Evolutionary conservation across 2,329 filamentous ascomycete species (phyloP).

Genomic region (Neonectria hederae): DNA sequence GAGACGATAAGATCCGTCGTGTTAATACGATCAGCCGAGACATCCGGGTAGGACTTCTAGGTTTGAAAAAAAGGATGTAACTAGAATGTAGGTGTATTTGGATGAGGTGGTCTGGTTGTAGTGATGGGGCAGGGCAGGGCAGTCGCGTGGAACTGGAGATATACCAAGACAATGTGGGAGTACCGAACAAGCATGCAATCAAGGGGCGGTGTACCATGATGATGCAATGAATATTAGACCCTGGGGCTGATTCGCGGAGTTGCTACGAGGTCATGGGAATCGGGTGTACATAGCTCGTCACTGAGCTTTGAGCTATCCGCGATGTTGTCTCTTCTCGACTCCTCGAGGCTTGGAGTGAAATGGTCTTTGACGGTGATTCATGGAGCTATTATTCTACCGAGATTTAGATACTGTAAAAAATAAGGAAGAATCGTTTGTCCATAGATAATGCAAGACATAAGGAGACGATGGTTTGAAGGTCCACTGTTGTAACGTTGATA

Average conservation of each 20-base stretch:
- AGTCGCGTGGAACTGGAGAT: constrained; percentile 6
- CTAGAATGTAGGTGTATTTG: neutral
- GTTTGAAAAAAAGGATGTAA: no score
- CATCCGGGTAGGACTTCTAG: neutral
- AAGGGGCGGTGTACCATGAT: neutral
- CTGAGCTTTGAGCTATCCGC: neutral
- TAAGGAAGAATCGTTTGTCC: neutral
- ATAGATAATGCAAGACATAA: neutral
- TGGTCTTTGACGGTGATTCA: neutral
- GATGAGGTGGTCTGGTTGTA: neutral
- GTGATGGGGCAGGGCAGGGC: neutral
- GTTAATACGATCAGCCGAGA: neutral
- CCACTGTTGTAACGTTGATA: neutral
- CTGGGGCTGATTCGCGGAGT: neutral
- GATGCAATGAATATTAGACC: neutral
- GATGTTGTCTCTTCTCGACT: neutral
- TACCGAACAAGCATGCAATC: neutral
- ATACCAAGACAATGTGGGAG: constrained; percentile 9
- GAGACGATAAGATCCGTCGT: no score
- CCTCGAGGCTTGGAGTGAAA: neutral
- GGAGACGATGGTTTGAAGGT: no score
- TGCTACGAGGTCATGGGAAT: no score
- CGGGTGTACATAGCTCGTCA: neutral
- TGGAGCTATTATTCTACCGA: neutral
- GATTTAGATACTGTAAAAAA: neutral